Percentiles rank a stretch among this genome's conserved stretches.
These are phyloP conservation scores for Wickerhamiella shivajii DNA, from an alignment of 805 yeast species.

Conservation along the genomic window DNA sequence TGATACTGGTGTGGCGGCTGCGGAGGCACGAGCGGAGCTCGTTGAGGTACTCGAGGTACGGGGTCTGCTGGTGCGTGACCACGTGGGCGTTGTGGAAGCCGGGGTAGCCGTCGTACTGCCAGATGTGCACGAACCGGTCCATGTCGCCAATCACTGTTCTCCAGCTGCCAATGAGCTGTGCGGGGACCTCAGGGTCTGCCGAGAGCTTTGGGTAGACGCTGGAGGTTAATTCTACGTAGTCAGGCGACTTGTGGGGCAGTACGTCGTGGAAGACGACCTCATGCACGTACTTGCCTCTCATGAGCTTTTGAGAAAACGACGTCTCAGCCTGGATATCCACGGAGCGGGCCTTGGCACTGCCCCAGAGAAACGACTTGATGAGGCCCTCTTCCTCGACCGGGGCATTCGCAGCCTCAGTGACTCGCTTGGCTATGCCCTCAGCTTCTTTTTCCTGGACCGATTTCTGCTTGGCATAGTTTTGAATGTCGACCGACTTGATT, in stretches of 20 bases:
- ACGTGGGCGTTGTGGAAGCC: constrained; percentile 29
- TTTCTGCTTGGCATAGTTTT: constrained; percentile 19
- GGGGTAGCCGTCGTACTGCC: constrained; percentile 31
- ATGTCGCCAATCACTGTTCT: constrained; percentile 29
- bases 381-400: constrained; percentile 8
- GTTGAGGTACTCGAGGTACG: constrained; percentile 21
- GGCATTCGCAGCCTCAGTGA: constrained; percentile 2
- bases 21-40: constrained; percentile 23
- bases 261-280: constrained; percentile 28
- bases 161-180: constrained; percentile 31
- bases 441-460: constrained; percentile 12
- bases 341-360: constrained; percentile 24
- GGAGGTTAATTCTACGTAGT: constrained; percentile 25
- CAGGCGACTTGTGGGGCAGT: constrained; percentile 23
- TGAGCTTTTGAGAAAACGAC: constrained; percentile 24
- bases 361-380: constrained; percentile 27
- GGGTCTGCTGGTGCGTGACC: constrained; percentile 21
- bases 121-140: constrained; percentile 29
- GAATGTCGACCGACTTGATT: constrained; percentile 21
- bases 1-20: constrained; percentile 24
- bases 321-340: constrained; percentile 25
- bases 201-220: constrained; percentile 24
- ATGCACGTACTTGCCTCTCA: constrained; percentile 31
- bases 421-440: constrained; percentile 5
- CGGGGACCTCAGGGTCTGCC: constrained; percentile 21